Evolutionary conservation across 2,329 filamentous ascomycete species (phyloP).

Genomic region (Neophaeococcomyces aloes): DNA sequence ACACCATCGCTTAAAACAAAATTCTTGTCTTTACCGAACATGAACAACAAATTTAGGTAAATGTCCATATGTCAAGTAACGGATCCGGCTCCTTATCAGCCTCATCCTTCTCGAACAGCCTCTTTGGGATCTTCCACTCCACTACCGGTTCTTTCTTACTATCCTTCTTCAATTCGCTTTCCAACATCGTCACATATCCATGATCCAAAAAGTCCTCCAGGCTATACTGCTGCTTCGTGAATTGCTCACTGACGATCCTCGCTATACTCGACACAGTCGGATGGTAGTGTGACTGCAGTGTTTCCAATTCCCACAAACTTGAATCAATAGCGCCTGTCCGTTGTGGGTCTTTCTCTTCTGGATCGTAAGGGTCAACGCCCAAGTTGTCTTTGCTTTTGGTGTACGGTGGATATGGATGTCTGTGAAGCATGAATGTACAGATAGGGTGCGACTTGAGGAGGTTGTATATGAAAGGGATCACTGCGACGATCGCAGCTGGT

Average conservation of each 20-base stretch:
- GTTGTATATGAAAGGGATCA: constrained; percentile 93
- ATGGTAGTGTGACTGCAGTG: constrained; percentile 85
- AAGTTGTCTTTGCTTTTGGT: constrained; percentile 50
- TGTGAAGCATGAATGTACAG: constrained; percentile 93
- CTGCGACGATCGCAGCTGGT: constrained; percentile 75
- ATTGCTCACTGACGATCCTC: constrained; percentile 90
- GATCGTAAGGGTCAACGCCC: constrained; percentile 65
- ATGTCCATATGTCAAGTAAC: constrained; percentile 4
- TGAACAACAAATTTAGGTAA: not conserved
- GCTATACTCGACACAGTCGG: constrained; percentile 91
- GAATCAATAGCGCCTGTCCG: constrained; percentile 80
- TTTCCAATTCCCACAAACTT: constrained; percentile 88
- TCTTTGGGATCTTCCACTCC: constrained; percentile 88
- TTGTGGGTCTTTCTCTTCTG: constrained; percentile 69
- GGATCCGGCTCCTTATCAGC: constrained; percentile 6
- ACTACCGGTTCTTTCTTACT: constrained; percentile 78
- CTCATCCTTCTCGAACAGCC: constrained; percentile 47
- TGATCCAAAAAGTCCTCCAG: constrained; percentile 97
- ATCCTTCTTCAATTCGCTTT: constrained; percentile 65
- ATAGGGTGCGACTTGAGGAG: constrained; percentile 78
- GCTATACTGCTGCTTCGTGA: constrained; percentile 89
- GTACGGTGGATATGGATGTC: constrained; percentile 51
- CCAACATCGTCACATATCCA: constrained; percentile 66
- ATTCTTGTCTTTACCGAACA: not conserved
- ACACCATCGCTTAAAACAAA: constrained; percentile 1